Conservation (phyloP, 805 yeast species). For the Torulaspora indica region DNA sequence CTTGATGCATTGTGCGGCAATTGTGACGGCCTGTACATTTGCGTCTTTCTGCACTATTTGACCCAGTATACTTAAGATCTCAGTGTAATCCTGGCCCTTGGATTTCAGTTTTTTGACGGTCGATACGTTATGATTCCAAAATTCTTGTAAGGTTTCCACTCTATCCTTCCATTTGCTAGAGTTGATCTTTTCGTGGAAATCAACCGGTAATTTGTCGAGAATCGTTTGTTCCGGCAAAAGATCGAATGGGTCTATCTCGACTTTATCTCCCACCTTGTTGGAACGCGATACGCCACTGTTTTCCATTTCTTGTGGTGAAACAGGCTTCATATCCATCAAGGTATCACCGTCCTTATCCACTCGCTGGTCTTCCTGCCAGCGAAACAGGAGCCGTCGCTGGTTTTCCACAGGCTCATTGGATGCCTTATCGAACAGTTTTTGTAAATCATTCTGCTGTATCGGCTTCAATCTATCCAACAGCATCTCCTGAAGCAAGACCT, state of each 20-base stretch:
- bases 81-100: constrained; percentile 56
- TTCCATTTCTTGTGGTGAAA: constrained; percentile 17
- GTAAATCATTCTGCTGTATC: constrained; percentile 82
- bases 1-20: constrained; percentile 65
- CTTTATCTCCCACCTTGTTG: constrained; percentile 23
- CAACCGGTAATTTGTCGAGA: constrained; percentile 58
- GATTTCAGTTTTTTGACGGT: constrained; percentile 53
- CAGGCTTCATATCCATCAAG: constrained; percentile 22
- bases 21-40: constrained; percentile 77
- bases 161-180: constrained; percentile 89
- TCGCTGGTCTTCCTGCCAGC: constrained; percentile 14
- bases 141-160: constrained; percentile 73
- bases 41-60: constrained; percentile 75
- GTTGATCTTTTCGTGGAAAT: constrained; percentile 49
- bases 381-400: constrained; percentile 12
- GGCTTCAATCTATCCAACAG: constrained; percentile 76
- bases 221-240: constrained; percentile 67
- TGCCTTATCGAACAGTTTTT: constrained; percentile 57
- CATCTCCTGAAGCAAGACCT: constrained; percentile 47
- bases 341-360: constrained; percentile 41
- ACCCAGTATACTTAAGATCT: constrained; percentile 57
- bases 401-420: constrained; percentile 16
- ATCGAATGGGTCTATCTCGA: constrained; percentile 59
- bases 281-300: background rate
- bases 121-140: constrained; percentile 40